phyloP scores from a whole-genome alignment of 2,329 filamentous ascomycete genomes.

The Pseudocercospora macadamiae region DNA sequence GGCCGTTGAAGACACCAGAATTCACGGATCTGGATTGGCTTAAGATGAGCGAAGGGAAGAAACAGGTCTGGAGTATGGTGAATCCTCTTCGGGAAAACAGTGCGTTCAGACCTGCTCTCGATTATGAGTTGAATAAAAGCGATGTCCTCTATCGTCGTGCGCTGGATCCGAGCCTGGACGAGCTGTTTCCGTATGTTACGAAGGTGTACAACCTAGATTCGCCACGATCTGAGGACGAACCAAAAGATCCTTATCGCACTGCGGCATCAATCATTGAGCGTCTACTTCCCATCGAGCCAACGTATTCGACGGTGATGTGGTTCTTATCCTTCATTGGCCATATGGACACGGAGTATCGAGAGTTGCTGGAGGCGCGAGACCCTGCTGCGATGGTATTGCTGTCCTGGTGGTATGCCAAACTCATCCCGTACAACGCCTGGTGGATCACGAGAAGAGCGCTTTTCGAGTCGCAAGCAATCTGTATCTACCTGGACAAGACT shows the following conservation, averaged over 20 bases:
- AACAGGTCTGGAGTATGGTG: slow-evolving; percentile 55
- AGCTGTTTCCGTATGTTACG: slow-evolving; percentile 22
- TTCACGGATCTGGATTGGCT: slow-evolving; percentile 61
- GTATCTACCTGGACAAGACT: slow-evolving; percentile 43
- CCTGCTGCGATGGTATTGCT: slow-evolving; percentile 57
- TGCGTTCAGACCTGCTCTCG: slow-evolving; percentile 45
- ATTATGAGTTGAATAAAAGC: slow-evolving; percentile 17
- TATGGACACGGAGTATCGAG: slow-evolving; percentile 49
- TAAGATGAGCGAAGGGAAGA: slow-evolving; percentile 60
- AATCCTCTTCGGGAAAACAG: slow-evolving; percentile 54
- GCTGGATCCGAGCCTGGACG: slow-evolving; percentile 22
- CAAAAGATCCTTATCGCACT: slow-evolving; percentile 37
- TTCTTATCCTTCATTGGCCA: slow-evolving; percentile 54
- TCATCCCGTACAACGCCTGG: slow-evolving; percentile 51
- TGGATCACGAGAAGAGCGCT: slow-evolving; percentile 52
- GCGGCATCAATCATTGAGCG: slow-evolving; percentile 40
- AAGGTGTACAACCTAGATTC: slow-evolving; percentile 31
- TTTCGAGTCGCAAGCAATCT: slow-evolving; percentile 56
- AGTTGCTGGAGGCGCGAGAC: slow-evolving; percentile 56
- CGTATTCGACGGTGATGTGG: slow-evolving; percentile 46
- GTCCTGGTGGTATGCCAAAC: slow-evolving; percentile 59
- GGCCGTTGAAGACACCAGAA: slow-evolving; percentile 56
- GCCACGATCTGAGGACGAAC: slow-evolving; percentile 19
- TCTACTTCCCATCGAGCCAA: slow-evolving; percentile 42
- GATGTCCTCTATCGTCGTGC: slow-evolving; percentile 4